Evolutionary conservation across 2,329 filamentous ascomycete genomes (phyloP).

Genomic region (Aspergillus quadrilineatus): DNA sequence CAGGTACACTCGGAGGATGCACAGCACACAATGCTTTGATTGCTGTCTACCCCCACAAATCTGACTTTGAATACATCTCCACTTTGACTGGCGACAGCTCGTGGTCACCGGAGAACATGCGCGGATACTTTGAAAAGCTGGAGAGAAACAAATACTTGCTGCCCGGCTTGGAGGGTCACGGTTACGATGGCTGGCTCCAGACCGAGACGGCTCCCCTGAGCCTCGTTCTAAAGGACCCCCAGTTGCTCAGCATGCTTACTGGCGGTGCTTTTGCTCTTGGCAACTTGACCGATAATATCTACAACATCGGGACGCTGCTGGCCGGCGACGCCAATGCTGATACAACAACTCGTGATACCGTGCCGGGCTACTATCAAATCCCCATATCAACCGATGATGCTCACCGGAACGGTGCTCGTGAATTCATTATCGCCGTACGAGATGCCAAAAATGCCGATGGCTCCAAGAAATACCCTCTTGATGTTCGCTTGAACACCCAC

Average conservation of each 20-base stretch:
- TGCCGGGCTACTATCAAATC: slow-evolving; percentile 57
- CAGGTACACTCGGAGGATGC: slow-evolving; percentile 56
- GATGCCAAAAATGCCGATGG: slow-evolving; percentile 27
- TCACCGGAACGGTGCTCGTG: slow-evolving; percentile 39
- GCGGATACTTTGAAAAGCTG: slow-evolving; percentile 54
- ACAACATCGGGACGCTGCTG: slow-evolving; percentile 49
- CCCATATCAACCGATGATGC: slow-evolving; percentile 49
- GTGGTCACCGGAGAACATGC: slow-evolving; percentile 60
- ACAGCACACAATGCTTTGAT: slow-evolving; percentile 63
- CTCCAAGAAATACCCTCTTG: slow-evolving; percentile 52
- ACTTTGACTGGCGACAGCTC: slow-evolving; percentile 59
- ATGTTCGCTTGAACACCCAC: slow-evolving; percentile 52
- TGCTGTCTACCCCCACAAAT: slow-evolving; percentile 57
- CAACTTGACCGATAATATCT: slow-evolving; percentile 40
- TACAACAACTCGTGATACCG: slow-evolving; percentile 46
- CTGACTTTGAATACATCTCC: slow-evolving; percentile 60
- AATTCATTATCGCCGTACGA: slow-evolving; percentile 36
- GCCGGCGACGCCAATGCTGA: slow-evolving; percentile 55
- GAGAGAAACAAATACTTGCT: slow-evolving; percentile 56
- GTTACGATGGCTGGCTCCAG: slow-evolving; percentile 29
- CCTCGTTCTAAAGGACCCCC: slow-evolving; percentile 53
- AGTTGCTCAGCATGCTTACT: slow-evolving; percentile 54
- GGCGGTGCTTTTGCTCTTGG: slow-evolving; percentile 56
- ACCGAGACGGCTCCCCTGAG: slow-evolving; percentile 40
- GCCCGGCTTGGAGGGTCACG: slow-evolving; percentile 46